Conservation (phyloP, 2,329 filamentous ascomycete genomes). For the Exophiala sideris region DNA sequence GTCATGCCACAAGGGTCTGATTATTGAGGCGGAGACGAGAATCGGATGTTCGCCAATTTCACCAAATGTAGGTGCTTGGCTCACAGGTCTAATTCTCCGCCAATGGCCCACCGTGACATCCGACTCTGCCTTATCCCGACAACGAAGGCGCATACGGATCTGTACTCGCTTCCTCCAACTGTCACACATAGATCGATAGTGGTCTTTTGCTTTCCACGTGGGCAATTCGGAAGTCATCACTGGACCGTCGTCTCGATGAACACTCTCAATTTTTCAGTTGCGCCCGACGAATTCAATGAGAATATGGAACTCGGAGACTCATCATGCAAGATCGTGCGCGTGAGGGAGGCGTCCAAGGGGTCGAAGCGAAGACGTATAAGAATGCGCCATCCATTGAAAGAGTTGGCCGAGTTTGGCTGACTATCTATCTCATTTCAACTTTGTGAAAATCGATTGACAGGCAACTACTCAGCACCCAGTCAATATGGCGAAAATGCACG, state of each 20-base stretch:
- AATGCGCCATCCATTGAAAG: background rate
- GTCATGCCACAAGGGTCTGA: background rate
- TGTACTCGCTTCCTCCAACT: background rate
- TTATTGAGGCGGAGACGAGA: background rate
- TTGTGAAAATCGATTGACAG: background rate
- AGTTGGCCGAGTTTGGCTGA: background rate
- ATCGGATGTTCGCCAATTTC: background rate
- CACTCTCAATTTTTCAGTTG: background rate
- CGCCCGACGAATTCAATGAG: background rate
- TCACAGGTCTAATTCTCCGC: background rate
- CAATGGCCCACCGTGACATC: background rate
- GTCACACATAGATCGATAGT: background rate
- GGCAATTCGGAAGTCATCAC: background rate
- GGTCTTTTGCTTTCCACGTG: background rate
- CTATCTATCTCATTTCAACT: background rate
- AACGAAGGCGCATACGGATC: background rate
- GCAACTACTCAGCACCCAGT: background rate
- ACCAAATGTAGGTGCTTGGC: background rate
- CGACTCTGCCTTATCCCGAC: background rate
- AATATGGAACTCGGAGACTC: background rate
- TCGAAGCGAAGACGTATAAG: background rate
- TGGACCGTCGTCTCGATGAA: background rate
- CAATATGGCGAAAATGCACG: slow-evolving; percentile 44
- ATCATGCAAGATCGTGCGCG: background rate
- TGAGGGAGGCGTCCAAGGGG: background rate